These are phyloP conservation scores for Epipyxis sp. DNA, from an alignment of 108 stramenopile species.

Conservation along the genomic window DNA sequence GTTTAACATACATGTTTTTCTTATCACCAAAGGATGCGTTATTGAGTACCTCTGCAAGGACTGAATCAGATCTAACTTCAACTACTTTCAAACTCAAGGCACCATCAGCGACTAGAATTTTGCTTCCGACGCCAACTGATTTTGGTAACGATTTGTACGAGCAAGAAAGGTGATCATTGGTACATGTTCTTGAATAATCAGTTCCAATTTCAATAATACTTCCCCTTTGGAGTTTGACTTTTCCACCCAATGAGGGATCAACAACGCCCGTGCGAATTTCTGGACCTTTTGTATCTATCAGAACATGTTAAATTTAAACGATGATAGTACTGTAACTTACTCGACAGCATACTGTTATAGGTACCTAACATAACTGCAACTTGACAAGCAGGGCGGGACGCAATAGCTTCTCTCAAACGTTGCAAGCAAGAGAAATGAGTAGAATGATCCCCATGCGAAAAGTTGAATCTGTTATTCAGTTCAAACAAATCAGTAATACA, in stretches of 20 bases:
- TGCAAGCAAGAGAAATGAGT: constrained; percentile 50
- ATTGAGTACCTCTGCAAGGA: constrained; percentile 68
- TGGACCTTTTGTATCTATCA: constrained; percentile 83
- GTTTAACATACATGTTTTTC: constrained; percentile 99
- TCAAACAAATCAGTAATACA: constrained; percentile 82
- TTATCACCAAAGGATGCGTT: constrained; percentile 76
- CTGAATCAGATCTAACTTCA: constrained; percentile 59
- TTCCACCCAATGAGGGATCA: constrained; percentile 28
- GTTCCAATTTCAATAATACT: constrained; percentile 60
- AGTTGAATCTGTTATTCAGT: constrained; percentile 86
- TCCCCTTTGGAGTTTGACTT: constrained; percentile 70
- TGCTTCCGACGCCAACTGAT: constrained; percentile 75
- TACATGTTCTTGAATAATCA: constrained; percentile 69
- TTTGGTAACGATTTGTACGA: constrained; percentile 78
- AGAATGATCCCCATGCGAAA: constrained; percentile 84
- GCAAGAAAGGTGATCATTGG: constrained; percentile 79
- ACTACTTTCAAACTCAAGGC: constrained; percentile 82
- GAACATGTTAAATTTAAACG: constrained; percentile 46
- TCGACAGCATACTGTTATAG: constrained; percentile 21
- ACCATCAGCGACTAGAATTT: constrained; percentile 94
- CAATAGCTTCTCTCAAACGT: constrained; percentile 36
- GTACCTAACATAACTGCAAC: constrained; percentile 16
- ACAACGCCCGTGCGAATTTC: constrained; percentile 86
- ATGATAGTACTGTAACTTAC: background rate
- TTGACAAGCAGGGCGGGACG: background rate